A percentile compares a stretch with the other conserved stretches of the same genome.
phyloP scores from a whole-genome alignment of 306 rosid species.

The Benincasa hispida region DNA sequence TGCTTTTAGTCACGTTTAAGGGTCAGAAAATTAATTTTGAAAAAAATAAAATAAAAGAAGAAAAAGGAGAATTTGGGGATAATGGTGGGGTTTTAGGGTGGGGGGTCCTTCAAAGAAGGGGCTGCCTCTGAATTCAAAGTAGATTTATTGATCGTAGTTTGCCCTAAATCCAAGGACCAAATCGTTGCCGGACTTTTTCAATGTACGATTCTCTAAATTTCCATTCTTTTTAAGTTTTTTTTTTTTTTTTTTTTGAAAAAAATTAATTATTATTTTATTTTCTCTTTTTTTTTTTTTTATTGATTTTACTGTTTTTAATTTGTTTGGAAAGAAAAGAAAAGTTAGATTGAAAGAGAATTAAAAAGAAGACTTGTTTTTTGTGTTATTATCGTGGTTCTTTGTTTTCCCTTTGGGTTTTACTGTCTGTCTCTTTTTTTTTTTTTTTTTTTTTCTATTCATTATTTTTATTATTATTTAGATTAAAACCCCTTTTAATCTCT shows the following conservation, averaged over 20 bases:
- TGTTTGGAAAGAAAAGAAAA: not conserved
- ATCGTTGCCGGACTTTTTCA: conserved; percentile 41
- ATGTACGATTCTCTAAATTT: conserved; percentile 27
- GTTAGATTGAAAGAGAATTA: not conserved
- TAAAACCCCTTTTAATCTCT: too few relatives aligned
- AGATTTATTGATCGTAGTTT: conserved; percentile 27
- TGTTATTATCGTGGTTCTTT: not conserved
- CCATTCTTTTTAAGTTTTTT: conserved; percentile 30
- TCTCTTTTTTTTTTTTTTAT: conserved; percentile 5
- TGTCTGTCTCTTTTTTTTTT: not conserved
- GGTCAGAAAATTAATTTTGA: not conserved
- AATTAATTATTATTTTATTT: too few relatives aligned
- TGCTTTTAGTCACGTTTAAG: conserved; percentile 18
- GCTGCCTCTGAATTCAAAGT: conserved; percentile 45
- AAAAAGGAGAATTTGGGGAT: not conserved
- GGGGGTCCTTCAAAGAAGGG: conserved; percentile 23
- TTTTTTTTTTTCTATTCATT: too few relatives aligned
- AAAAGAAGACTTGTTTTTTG: not conserved
- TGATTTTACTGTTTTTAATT: conserved; percentile 5
- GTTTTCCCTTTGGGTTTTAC: conserved; percentile 6
- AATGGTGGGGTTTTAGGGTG: not conserved
- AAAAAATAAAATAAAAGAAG: not conserved
- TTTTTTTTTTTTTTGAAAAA: conserved; percentile 16
- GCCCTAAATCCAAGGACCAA: conserved; percentile 38
- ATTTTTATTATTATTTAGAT: too few relatives aligned